Base-by-base conservation (phyloP, 2,329 filamentous ascomycete genomes). In the Claviceps citrina region DNA sequence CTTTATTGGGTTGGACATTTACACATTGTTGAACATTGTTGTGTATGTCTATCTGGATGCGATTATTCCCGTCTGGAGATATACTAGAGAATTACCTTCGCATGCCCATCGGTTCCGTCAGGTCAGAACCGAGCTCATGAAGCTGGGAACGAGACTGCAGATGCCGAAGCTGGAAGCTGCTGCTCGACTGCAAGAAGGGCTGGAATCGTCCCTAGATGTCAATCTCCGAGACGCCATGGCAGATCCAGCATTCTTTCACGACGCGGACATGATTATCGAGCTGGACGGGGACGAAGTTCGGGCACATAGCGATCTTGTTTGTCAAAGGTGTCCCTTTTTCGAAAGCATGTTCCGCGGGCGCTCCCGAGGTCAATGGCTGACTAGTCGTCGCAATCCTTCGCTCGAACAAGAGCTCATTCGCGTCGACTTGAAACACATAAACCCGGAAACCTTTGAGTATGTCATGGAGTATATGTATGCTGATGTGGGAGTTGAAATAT, bases 251-350 rank as follows among this genome's bases (percentile, higher is more conserved):
- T 94, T 85, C 54, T 89, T 91, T 46, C 74, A 81, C 6, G 81
- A 84, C 51, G 81, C 77, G 3, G 87, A 98, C 57, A 71, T 85
- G 6, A 56, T 89, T 5, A 64, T 96, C 15, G 78, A 94, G 48
- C 68, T 96, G 9, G 76, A 83, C 43, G 81, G 78, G 18, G 73
- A 74, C n/a, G 78, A 78, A 22, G 62, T 86, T 26, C 64, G 67
- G 12, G 78, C 81, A 1, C 91, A 98, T 52, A 89, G 84, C 47
- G 68, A 78, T 4, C 59, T 96, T 3, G 58, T 95, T 27, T 87
- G 85, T 47, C 78, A 80, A 51, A 71, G 91, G 47, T 95, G 87
- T 50, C 86, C 85, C 0, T 98, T 95, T 67, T 98, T 98, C 47
- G 69, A 89, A 46, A 83, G 82, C 1, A 68, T 98, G 32, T 96